Percentiles rank a stretch among this genome's conserved stretches.
These are phyloP conservation scores for Rugosomyces carneus DNA, from an alignment of 1,284 basidiomycete species.

Conservation along the genomic window DNA sequence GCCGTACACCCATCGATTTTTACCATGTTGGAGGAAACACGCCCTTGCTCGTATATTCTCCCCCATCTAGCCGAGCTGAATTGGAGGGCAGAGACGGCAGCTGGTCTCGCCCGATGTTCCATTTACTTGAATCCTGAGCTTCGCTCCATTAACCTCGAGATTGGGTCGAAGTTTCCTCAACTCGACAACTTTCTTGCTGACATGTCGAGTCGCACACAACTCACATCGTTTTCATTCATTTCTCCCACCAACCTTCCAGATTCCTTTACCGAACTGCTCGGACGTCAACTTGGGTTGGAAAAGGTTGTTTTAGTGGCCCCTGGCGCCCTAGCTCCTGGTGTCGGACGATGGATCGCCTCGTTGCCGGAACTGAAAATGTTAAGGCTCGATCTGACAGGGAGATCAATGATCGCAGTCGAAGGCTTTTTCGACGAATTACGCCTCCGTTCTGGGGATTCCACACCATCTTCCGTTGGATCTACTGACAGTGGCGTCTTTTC, in stretches of 20 bases:
- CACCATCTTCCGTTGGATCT: slow-evolving; percentile 57
- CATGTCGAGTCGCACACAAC: slow-evolving; percentile 51
- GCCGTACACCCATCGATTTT: slow-evolving; percentile 60
- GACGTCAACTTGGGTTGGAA: slow-evolving; percentile 52
- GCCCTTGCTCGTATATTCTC: slow-evolving; percentile 56
- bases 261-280: slow-evolving; percentile 57
- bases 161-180: slow-evolving; percentile 49
- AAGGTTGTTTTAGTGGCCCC: slow-evolving; percentile 62
- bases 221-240: slow-evolving; percentile 61
- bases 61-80: slow-evolving; percentile 61
- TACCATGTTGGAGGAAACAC: slow-evolving; percentile 53
- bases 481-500: slow-evolving; percentile 73
- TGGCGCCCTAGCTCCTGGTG: slow-evolving; percentile 55
- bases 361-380: slow-evolving; percentile 54
- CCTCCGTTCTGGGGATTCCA: slow-evolving; percentile 56
- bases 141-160: slow-evolving; percentile 53
- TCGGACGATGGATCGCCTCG: slow-evolving; percentile 65
- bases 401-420: slow-evolving; percentile 60
- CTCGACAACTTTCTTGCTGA: slow-evolving; percentile 56
- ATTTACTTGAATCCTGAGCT: slow-evolving; percentile 61
- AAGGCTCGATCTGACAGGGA: slow-evolving; percentile 64
- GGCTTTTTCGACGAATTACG: slow-evolving; percentile 69
- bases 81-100: slow-evolving; percentile 64
- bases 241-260: slow-evolving; percentile 65
- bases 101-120: slow-evolving; percentile 54